These are phyloP conservation scores for Abelmoschus esculentus DNA, from an alignment of 345 rosid species.

Conservation along the genomic window DNA sequence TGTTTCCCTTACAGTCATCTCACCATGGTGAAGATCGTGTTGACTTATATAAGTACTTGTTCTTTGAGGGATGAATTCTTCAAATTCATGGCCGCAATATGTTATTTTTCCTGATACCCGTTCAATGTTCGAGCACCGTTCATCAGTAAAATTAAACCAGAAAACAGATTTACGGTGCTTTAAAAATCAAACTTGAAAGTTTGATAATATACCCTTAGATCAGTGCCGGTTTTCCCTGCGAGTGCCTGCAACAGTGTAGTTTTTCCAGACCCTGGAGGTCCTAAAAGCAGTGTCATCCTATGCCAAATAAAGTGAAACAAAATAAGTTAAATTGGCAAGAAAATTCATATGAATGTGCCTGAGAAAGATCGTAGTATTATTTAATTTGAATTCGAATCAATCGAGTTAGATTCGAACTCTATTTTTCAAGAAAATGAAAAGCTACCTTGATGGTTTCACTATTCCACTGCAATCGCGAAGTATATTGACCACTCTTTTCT, in stretches of 20 bases:
- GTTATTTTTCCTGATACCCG: constrained; percentile 41
- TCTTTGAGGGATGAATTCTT: constrained; percentile 50
- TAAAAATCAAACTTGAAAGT: neutral
- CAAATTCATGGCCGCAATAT: constrained; percentile 41
- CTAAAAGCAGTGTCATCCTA: constrained; percentile 57
- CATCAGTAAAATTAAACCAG: neutral
- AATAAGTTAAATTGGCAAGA: neutral
- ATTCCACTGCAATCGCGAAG: constrained; percentile 38
- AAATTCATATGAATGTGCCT: neutral
- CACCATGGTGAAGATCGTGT: constrained; percentile 54
- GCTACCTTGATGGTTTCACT: constrained; percentile 47
- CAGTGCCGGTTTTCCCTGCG: constrained; percentile 29
- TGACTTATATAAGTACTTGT: constrained; percentile 58
- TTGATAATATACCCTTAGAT: constrained; percentile 32
- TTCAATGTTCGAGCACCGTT: neutral
- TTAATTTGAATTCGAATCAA: too few relatives aligned
- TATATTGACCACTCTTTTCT: constrained; percentile 36
- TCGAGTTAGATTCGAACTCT: too few relatives aligned
- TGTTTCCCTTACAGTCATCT: constrained; percentile 62
- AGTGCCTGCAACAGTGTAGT: constrained; percentile 49
- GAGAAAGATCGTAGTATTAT: neutral
- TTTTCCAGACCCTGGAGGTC: constrained; percentile 60
- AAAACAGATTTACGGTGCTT: neutral
- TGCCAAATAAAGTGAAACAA: neutral
- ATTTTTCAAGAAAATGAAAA: too few relatives aligned